These are phyloP conservation scores for Kalaharituber pfeilii DNA, from an alignment of 2,329 filamentous ascomycete genomes.

Conservation along the genomic window DNA sequence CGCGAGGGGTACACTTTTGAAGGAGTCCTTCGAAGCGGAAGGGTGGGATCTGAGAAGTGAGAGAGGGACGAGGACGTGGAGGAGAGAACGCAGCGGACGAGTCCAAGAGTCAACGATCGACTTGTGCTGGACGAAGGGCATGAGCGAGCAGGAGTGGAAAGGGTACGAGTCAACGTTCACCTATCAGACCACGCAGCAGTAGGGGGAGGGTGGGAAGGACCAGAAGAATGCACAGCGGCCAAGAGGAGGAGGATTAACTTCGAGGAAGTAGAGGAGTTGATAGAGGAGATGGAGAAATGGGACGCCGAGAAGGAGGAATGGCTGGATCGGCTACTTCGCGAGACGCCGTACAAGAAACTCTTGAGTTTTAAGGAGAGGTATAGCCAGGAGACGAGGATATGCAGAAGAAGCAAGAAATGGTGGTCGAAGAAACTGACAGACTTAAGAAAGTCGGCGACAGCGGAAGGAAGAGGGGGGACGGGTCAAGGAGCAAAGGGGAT, in stretches of 20 bases:
- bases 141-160: background rate
- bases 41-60: background rate
- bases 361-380: background rate
- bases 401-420: background rate
- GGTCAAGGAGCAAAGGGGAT: background rate
- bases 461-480: background rate
- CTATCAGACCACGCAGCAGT: background rate
- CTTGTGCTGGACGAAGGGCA: background rate
- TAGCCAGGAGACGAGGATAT: no score
- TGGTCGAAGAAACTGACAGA: background rate
- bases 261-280: background rate
- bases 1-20: background rate
- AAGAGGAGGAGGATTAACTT: background rate
- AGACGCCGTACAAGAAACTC: background rate
- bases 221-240: background rate
- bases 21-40: background rate
- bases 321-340: background rate
- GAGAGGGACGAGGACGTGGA: background rate
- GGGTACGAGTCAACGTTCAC: background rate
- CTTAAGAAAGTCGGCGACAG: background rate
- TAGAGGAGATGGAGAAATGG: background rate
- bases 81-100: background rate
- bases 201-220: background rate
- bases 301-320: background rate
- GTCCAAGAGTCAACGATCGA: no score